These are phyloP conservation scores for Penicillium paradoxum DNA, from an alignment of 495 filamentous ascomycete genomes.

Conservation along the genomic window DNA sequence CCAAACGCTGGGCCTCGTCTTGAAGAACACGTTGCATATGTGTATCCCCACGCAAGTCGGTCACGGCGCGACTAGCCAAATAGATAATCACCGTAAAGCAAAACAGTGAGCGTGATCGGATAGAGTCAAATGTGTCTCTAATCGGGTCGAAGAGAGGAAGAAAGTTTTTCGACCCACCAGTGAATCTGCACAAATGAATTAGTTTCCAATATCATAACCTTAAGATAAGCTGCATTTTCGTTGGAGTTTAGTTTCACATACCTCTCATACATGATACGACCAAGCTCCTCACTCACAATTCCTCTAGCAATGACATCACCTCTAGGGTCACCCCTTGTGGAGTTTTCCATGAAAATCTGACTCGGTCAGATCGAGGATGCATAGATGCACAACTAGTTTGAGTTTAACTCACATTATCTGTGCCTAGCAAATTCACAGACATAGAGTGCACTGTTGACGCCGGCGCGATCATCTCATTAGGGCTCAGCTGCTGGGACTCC, in stretches of 20 bases:
- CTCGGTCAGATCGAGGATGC: background rate
- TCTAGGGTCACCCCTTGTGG: slow-evolving; percentile 28
- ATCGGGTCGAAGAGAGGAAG: slow-evolving; percentile 40
- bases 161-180: slow-evolving; percentile 39
- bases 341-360: slow-evolving; percentile 38
- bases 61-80: slow-evolving; percentile 36
- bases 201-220: background rate
- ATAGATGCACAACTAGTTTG: too few species aligned
- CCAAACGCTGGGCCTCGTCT: slow-evolving; percentile 40
- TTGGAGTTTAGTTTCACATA: slow-evolving; percentile 10
- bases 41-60: slow-evolving; percentile 33
- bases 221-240: background rate
- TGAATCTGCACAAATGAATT: slow-evolving; percentile 24
- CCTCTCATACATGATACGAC: slow-evolving; percentile 40
- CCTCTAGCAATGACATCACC: slow-evolving; percentile 38
- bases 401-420: slow-evolving; percentile 26
- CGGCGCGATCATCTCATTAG: slow-evolving; percentile 42
- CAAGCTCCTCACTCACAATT: slow-evolving; percentile 38
- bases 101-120: slow-evolving; percentile 39
- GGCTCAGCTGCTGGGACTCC: slow-evolving; percentile 38
- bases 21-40: slow-evolving; percentile 42
- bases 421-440: slow-evolving; percentile 39
- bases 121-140: slow-evolving; percentile 42
- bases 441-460: slow-evolving; percentile 38
- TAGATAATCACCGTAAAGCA: slow-evolving; percentile 44